These are phyloP conservation scores for Alternaria longipes DNA, from an alignment of 2,329 filamentous ascomycete genomes.

Conservation along the genomic window DNA sequence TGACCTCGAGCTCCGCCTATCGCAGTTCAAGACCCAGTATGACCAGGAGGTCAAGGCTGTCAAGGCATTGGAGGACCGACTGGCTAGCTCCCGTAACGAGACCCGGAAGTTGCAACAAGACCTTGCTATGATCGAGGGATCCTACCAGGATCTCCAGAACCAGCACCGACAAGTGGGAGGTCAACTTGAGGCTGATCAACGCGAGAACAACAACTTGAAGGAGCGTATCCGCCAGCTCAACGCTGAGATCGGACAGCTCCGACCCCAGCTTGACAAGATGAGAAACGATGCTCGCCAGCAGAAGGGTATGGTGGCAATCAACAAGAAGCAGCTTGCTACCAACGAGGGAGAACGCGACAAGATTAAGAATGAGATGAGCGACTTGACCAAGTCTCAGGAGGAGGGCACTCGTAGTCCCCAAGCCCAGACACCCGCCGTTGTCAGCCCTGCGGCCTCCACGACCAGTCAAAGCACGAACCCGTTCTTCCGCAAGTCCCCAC, in stretches of 20 bases:
- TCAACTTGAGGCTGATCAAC: conserved; percentile 83
- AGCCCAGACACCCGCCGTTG: conserved; percentile 59
- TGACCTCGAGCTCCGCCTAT: conserved; percentile 88
- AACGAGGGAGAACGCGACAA: conserved; percentile 90
- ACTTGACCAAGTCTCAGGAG: conserved; percentile 70
- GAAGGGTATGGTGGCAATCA: conserved; percentile 95
- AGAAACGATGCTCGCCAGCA: conserved; percentile 92
- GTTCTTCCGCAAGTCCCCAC: conserved; percentile 79
- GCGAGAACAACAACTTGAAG: conserved; percentile 85
- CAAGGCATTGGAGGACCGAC: conserved; percentile 82
- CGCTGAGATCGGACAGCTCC: conserved; percentile 81
- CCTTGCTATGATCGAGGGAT: conserved; percentile 81
- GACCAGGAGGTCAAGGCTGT: conserved; percentile 93
- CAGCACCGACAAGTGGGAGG: conserved; percentile 81
- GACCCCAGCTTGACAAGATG: conserved; percentile 91
- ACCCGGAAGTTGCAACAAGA: conserved; percentile 86
- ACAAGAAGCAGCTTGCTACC: conserved; percentile 95
- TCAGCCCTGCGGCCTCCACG: conserved; percentile 70
- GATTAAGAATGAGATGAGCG: conserved; percentile 80
- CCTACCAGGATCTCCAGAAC: conserved; percentile 79
- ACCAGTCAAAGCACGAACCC: conserved; percentile 85
- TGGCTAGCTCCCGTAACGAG: conserved; percentile 78
- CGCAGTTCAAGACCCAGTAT: conserved; percentile 86
- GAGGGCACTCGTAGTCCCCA: conserved; percentile 54
- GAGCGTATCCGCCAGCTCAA: conserved; percentile 88